These are phyloP conservation scores for Gossypium bickii DNA, from an alignment of 345 rosid genomes.

Conservation along the genomic window DNA sequence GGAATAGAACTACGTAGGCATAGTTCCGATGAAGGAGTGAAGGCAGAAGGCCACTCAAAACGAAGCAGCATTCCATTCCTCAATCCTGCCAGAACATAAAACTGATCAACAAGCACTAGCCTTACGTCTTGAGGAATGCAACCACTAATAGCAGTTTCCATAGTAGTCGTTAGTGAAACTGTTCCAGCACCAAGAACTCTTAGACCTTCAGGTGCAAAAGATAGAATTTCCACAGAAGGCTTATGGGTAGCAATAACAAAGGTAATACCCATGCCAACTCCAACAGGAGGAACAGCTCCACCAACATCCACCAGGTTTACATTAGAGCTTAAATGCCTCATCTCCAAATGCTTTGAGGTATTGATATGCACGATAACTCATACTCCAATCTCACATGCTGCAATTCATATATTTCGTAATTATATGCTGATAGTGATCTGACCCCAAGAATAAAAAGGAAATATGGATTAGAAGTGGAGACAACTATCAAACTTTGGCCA, in stretches of 20 bases:
- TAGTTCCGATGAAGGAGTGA: conserved; percentile 31
- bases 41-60: conserved; percentile 77
- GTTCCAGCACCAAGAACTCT: conserved; percentile 73
- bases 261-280: conserved; percentile 52
- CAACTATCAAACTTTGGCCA: conserved; percentile 59
- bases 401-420: conserved; percentile 70
- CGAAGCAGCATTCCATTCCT: conserved; percentile 99
- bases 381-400: conserved; percentile 67
- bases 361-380: conserved; percentile 87
- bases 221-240: conserved; percentile 92
- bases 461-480: conserved; percentile 94
- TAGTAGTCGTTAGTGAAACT: conserved; percentile 55
- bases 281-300: conserved; percentile 49
- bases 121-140: conserved; percentile 97
- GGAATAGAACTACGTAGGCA: conserved; percentile 25
- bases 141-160: conserved; percentile 73
- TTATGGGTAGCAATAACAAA: conserved; percentile 91
- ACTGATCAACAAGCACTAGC: conserved; percentile 77
- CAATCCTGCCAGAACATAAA: conserved; percentile 81
- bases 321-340: conserved; percentile 31
- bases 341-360: conserved; percentile 56
- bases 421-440: conserved; percentile 44
- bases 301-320: conserved; percentile 25
- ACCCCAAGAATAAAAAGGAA: conserved; percentile 74
- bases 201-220: conserved; percentile 63